A percentile compares a stretch with the other conserved stretches of the same genome.
These are phyloP conservation scores for Eucalyptus cladocalyx DNA, from an alignment of 345 rosid species.

Conservation along the genomic window DNA sequence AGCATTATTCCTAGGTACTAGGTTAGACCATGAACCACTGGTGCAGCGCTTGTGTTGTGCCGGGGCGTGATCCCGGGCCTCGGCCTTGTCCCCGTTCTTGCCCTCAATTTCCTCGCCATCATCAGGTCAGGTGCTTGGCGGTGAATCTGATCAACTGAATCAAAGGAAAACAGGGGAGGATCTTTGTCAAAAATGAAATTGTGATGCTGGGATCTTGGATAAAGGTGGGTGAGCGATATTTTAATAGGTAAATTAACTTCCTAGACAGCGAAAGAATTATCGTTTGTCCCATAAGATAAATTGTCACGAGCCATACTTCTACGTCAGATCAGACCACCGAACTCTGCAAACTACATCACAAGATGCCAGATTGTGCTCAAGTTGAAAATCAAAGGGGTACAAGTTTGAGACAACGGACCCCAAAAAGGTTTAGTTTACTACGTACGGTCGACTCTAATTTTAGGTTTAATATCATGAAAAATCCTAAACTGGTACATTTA, in stretches of 20 bases:
- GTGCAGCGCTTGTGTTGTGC: not conserved
- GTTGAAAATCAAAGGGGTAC: not conserved
- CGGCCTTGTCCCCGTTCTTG: not conserved
- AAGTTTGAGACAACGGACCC: not conserved
- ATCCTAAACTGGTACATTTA: rapidly evolving
- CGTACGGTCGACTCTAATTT: rapidly evolving
- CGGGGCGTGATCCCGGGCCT: not conserved
- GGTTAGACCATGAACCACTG: not conserved
- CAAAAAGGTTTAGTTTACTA: not conserved
- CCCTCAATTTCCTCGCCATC: not conserved
- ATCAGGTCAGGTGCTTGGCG: not conserved
- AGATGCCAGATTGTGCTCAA: not conserved
- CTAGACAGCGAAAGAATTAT: too few species aligned
- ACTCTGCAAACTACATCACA: too few species aligned
- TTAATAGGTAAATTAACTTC: too few species aligned
- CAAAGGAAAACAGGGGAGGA: not conserved
- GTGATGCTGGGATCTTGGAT: too few species aligned
- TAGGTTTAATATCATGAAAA: rapidly evolving
- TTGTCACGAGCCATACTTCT: too few species aligned
- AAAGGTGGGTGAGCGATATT: too few species aligned
- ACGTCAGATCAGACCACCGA: too few species aligned
- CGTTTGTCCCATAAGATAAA: too few species aligned
- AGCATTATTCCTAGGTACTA: not conserved
- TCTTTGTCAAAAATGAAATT: too few species aligned
- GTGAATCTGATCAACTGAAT: not conserved